phyloP scores from a whole-genome alignment of 345 rosid genomes.

The Cardamine resedifolia region DNA sequence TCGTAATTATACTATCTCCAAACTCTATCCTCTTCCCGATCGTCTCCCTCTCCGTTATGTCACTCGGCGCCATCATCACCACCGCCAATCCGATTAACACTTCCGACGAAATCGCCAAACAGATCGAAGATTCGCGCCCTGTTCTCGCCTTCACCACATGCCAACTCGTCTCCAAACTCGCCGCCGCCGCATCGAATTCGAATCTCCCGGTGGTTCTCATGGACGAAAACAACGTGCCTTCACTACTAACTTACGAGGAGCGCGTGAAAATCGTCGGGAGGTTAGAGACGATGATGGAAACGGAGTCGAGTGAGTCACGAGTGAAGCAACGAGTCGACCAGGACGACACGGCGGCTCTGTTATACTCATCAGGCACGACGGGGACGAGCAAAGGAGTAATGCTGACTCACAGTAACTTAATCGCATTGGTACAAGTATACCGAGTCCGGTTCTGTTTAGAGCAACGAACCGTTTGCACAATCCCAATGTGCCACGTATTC shows the following conservation, averaged over 20 bases:
- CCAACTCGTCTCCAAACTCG: slow-evolving; percentile 58
- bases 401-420: slow-evolving; percentile 66
- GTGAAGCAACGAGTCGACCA: slow-evolving; percentile 60
- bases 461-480: slow-evolving; percentile 66
- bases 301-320: slow-evolving; percentile 32
- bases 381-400: slow-evolving; percentile 89
- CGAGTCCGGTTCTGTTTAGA: slow-evolving; percentile 43
- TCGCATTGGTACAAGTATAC: slow-evolving; percentile 57
- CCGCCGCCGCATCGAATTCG: slow-evolving; percentile 31
- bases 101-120: slow-evolving; percentile 60
- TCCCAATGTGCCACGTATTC: slow-evolving; percentile 90
- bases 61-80: slow-evolving; percentile 86
- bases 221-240: slow-evolving; percentile 23
- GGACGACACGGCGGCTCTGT: slow-evolving; percentile 77
- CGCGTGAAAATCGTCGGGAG: slow-evolving; percentile 44
- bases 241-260: neutral
- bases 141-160: slow-evolving; percentile 62
- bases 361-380: slow-evolving; percentile 93
- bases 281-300: slow-evolving; percentile 49
- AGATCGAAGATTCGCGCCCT: slow-evolving; percentile 60
- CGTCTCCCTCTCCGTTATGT: slow-evolving; percentile 86
- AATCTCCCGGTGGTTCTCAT: slow-evolving; percentile 55
- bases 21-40: slow-evolving; percentile 85
- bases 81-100: slow-evolving; percentile 89
- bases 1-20: slow-evolving; percentile 74